Conservation (phyloP, 139 green algal species). For the Choricystis sp. region DNA sequence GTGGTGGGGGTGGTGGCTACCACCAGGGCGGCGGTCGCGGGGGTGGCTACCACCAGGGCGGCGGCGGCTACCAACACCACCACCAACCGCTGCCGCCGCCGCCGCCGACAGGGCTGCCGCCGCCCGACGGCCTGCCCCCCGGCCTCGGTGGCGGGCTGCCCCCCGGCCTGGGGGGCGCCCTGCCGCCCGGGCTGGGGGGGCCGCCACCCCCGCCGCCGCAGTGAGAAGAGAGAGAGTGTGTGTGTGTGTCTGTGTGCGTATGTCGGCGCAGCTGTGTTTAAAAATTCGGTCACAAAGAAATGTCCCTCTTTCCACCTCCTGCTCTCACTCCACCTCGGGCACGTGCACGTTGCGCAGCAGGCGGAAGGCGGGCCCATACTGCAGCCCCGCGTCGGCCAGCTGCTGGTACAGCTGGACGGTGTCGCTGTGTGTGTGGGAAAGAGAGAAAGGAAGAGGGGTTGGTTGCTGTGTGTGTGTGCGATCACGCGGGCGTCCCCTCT, state of each 20-base stretch:
- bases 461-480: no score
- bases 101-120: no score
- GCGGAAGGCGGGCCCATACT: slow-evolving; percentile 79
- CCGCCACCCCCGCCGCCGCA: not conserved
- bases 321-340: slow-evolving; percentile 23
- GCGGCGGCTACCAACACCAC: no score
- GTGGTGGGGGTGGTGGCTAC: no score
- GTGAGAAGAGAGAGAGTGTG: not conserved
- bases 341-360: slow-evolving; percentile 79
- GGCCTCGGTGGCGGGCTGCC: no score
- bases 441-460: not conserved
- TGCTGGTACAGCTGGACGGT: slow-evolving; percentile 55
- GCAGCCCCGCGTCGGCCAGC: slow-evolving; percentile 54
- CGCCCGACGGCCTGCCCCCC: no score
- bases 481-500: no score
- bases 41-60: no score
- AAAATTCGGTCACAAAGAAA: not conserved
- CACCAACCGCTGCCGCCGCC: no score
- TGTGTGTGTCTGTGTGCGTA: not conserved
- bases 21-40: no score
- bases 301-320: not conserved
- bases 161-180: not conserved
- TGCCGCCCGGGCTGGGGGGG: not conserved
- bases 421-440: slow-evolving; percentile 15
- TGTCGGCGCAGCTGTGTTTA: no score